These are phyloP conservation scores for Phoma sp. DNA, from an alignment of 2,329 filamentous ascomycete genomes.

Conservation along the genomic window DNA sequence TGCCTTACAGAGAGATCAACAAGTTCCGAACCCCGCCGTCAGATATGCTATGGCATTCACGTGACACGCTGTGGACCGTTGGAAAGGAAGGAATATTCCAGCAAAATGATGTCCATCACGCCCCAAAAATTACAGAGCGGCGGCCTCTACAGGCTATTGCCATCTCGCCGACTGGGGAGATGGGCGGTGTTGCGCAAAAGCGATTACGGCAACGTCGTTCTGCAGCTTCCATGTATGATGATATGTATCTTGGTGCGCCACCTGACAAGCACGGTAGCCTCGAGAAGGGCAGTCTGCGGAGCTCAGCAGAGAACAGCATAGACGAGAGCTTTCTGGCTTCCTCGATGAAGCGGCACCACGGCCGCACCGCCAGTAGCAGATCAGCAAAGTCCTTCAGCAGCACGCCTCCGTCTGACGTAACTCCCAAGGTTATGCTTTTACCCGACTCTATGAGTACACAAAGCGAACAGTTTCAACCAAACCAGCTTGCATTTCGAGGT, in stretches of 20 bases:
- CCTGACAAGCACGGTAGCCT: constrained; percentile 53
- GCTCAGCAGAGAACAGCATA: constrained; percentile 63
- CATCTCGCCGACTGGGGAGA: constrained; percentile 64
- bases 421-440: constrained; percentile 57
- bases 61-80: constrained; percentile 69
- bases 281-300: constrained; percentile 57
- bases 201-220: constrained; percentile 53
- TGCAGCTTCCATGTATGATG: constrained; percentile 50
- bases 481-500: constrained; percentile 59
- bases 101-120: constrained; percentile 67
- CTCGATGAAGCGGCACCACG: constrained; percentile 55
- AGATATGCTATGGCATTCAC: constrained; percentile 69
- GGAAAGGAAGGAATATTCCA: constrained; percentile 66
- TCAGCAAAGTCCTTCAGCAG: constrained; percentile 61
- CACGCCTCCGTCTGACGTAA: constrained; percentile 59
- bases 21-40: constrained; percentile 62
- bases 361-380: constrained; percentile 54
- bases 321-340: constrained; percentile 63
- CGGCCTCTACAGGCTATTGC: constrained; percentile 63
- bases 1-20: constrained; percentile 68
- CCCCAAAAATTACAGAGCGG: constrained; percentile 64
- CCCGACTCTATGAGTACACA: constrained; percentile 57
- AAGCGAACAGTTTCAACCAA: constrained; percentile 48
- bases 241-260: constrained; percentile 48
- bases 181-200: constrained; percentile 62